Evolutionary conservation across 129 eudicot genomes (phyloP).

Genomic region (Tagetes erecta): DNA sequence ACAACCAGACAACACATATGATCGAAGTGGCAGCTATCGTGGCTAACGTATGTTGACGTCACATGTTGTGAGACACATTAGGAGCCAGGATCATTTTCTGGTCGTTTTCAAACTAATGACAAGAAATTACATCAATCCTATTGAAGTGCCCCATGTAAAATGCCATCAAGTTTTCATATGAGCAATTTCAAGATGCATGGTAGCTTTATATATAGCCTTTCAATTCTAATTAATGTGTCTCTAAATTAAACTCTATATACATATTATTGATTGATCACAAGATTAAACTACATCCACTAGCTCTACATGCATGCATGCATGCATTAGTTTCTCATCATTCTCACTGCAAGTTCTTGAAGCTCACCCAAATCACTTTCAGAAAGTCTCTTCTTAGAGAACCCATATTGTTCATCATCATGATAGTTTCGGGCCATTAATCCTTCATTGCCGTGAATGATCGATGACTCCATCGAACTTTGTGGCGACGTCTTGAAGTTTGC

Average conservation of each 20-base stretch:
- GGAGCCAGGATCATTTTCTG: neutral
- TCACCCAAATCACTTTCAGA: slow-evolving; percentile 81
- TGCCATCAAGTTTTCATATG: slow-evolving; percentile 22
- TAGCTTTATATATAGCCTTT: slow-evolving; percentile 9
- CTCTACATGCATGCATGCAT: neutral
- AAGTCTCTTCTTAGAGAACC: slow-evolving; percentile 44
- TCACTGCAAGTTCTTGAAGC: slow-evolving; percentile 83
- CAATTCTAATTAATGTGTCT: slow-evolving; percentile 2
- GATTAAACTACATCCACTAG: slow-evolving; percentile 13
- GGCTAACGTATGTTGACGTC: too few relatives aligned
- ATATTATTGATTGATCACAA: slow-evolving; percentile 16
- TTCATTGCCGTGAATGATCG: slow-evolving; percentile 43
- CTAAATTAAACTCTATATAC: slow-evolving; percentile 30
- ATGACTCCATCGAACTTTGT: slow-evolving; percentile 69
- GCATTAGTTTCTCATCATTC: slow-evolving; percentile 77
- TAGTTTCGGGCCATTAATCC: slow-evolving; percentile 31
- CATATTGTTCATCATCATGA: slow-evolving; percentile 12
- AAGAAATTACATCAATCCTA: neutral
- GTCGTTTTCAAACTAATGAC: neutral
- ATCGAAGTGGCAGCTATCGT: too few relatives aligned
- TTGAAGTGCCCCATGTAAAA: neutral
- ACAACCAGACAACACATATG: too few relatives aligned
- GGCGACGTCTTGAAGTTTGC: slow-evolving; percentile 51
- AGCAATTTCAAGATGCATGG: slow-evolving; percentile 5
- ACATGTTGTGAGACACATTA: too few relatives aligned